Evolutionary conservation across 2,329 filamentous ascomycete genomes (phyloP).

Genomic region (Zarea fungicola): DNA sequence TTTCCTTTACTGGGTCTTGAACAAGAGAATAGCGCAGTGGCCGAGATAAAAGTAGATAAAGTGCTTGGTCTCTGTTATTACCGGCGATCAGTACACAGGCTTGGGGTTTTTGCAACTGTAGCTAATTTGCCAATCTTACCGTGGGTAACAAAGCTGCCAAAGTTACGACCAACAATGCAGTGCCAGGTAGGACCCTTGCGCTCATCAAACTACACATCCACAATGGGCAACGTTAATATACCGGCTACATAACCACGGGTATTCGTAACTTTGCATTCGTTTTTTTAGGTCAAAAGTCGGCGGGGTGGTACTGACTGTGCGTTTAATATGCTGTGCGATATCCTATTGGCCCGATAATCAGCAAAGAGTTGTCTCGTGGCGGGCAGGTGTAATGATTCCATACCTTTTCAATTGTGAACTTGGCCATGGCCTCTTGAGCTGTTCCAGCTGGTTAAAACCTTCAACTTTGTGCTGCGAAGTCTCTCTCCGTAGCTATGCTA

Average conservation of each 20-base stretch:
- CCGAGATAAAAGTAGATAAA: conserved; percentile 99
- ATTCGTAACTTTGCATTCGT: not conserved
- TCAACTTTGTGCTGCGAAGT: no score
- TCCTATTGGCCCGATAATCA: conserved; percentile 53
- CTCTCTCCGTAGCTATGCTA: no score
- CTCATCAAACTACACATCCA: conserved; percentile 73
- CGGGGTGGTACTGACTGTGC: conserved; percentile 56
- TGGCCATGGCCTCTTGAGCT: conserved; percentile 60
- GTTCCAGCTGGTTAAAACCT: not conserved
- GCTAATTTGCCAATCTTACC: conserved; percentile 49
- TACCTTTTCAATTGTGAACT: conserved; percentile 59
- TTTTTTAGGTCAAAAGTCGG: not conserved
- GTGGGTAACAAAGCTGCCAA: conserved; percentile 97
- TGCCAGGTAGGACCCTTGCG: conserved; percentile 98
- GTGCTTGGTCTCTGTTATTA: conserved; percentile 94
- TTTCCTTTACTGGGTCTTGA: conserved; percentile 95
- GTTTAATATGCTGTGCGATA: conserved; percentile 93
- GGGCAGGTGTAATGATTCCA: not conserved
- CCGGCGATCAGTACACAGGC: not conserved
- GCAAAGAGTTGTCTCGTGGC: not conserved
- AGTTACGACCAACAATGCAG: conserved; percentile 97
- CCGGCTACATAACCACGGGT: not conserved
- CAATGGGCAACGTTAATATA: not conserved
- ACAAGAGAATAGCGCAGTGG: conserved; percentile 94
- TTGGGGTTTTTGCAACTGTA: not conserved